These are phyloP conservation scores for Gautieria morchelliformis DNA, from an alignment of 768 basidiomycete species.

Conservation along the genomic window DNA sequence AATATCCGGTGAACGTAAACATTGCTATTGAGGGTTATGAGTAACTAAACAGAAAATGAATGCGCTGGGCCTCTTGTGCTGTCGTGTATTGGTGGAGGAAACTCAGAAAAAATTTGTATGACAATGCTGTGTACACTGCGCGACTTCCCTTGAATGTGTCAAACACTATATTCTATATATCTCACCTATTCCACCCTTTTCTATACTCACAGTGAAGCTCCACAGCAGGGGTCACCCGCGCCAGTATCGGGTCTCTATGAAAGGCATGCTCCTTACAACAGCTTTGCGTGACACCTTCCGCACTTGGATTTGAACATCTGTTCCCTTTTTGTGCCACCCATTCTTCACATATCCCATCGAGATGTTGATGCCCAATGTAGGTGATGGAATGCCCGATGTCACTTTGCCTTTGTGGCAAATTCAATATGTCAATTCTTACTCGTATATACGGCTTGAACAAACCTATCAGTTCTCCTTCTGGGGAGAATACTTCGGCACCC, in stretches of 20 bases:
- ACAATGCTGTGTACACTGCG: too few relatives aligned
- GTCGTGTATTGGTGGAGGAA: too few relatives aligned
- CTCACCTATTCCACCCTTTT: too few relatives aligned
- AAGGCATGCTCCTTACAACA: conserved; percentile 77
- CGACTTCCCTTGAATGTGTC: too few relatives aligned
- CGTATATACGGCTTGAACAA: conserved; percentile 14
- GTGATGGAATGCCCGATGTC: conserved; percentile 95
- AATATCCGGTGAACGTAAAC: too few relatives aligned
- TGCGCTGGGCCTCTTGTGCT: too few relatives aligned
- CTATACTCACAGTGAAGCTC: too few relatives aligned
- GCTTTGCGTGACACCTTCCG: conserved; percentile 72
- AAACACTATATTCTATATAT: too few relatives aligned
- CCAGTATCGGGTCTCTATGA: conserved; percentile 75
- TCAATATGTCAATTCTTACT: neutral
- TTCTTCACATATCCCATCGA: conserved; percentile 87
- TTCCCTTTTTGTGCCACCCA: conserved; percentile 88
- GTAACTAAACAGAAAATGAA: too few relatives aligned
- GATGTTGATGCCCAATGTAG: conserved; percentile 81
- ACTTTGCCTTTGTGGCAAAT: conserved; percentile 43
- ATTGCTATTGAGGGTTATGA: too few relatives aligned
- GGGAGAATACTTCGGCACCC: conserved; percentile 65
- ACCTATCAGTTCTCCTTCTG: conserved; percentile 55
- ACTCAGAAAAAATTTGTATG: too few relatives aligned
- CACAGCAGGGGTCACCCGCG: conserved; percentile 32
- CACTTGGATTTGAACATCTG: conserved; percentile 75